Percentiles rank a stretch among this genome's conserved stretches.
phyloP scores from a whole-genome alignment of 2,329 filamentous ascomycete species.

The Immersiporthe knoxdaviesiana region DNA sequence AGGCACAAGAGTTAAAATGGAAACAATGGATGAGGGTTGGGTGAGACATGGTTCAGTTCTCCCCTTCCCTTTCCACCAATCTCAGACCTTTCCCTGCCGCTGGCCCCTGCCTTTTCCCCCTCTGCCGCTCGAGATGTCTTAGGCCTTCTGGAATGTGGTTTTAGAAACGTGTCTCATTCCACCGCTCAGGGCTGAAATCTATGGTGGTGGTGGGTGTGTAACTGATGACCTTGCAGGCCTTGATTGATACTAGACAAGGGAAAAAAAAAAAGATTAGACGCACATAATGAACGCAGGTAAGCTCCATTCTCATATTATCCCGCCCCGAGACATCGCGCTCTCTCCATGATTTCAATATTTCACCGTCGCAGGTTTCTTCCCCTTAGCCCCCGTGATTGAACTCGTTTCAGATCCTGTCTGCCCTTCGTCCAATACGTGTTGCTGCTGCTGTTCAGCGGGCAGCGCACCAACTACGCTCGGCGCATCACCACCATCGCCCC shows the following conservation, averaged over 20 bases:
- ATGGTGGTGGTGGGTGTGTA: too few relatives aligned
- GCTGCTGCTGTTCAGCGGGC: constrained; percentile 28
- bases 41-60: too few relatives aligned
- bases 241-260: not conserved
- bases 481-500: constrained; percentile 50
- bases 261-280: not conserved
- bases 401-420: constrained; percentile 33
- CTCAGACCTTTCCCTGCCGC: not conserved
- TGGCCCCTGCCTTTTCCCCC: too few relatives aligned
- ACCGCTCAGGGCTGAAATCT: too few relatives aligned
- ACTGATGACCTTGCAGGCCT: too few relatives aligned
- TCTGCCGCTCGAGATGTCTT: not conserved
- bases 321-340: not conserved
- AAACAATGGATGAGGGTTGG: too few relatives aligned
- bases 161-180: not conserved
- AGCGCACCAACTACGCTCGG: constrained; percentile 21
- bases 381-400: constrained; percentile 22
- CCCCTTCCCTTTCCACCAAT: too few relatives aligned
- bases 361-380: constrained; percentile 20
- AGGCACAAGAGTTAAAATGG: too few relatives aligned
- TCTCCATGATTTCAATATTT: constrained; percentile 29
- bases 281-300: not conserved
- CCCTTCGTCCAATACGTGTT: constrained; percentile 35
- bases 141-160: too few relatives aligned
- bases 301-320: not conserved